These are phyloP conservation scores for Mycena vulgaris DNA, from an alignment of 768 basidiomycete species.

Conservation along the genomic window DNA sequence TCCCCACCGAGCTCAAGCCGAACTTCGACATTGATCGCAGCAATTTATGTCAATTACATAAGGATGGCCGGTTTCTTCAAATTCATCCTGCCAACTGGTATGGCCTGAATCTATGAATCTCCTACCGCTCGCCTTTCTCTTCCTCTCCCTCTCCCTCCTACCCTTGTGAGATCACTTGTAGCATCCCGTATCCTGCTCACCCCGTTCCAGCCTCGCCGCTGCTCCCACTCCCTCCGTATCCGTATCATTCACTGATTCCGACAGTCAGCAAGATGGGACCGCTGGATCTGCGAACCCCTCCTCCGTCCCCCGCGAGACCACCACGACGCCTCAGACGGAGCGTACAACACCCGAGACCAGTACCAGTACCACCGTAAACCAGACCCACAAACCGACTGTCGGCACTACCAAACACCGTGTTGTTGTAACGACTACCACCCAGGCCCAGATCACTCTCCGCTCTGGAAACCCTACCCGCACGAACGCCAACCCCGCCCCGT, in stretches of 20 bases:
- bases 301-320: too few species aligned
- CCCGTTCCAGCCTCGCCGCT: conserved; percentile 19
- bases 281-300: too few species aligned
- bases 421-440: background rate
- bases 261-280: too few species aligned
- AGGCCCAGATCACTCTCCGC: background rate
- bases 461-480: background rate
- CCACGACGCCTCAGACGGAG: too few species aligned
- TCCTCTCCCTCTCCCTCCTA: conserved; percentile 1
- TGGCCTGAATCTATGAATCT: conserved; percentile 5
- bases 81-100: conserved; percentile 7
- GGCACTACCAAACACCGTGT: conserved; percentile 1
- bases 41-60: background rate
- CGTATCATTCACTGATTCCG: too few species aligned
- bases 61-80: background rate
- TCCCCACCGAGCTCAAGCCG: too few species aligned
- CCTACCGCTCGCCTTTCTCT: conserved; percentile 21
- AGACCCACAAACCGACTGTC: conserved; percentile 27
- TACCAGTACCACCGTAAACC: conserved; percentile 10
- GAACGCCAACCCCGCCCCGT: conserved; percentile 21
- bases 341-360: too few species aligned
- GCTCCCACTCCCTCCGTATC: background rate
- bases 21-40: background rate
- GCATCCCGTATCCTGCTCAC: background rate
- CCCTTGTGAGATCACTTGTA: background rate